Evolutionary conservation across 2,329 filamentous ascomycete genomes (phyloP).

Genomic region (Blastomyces emzantsi): DNA sequence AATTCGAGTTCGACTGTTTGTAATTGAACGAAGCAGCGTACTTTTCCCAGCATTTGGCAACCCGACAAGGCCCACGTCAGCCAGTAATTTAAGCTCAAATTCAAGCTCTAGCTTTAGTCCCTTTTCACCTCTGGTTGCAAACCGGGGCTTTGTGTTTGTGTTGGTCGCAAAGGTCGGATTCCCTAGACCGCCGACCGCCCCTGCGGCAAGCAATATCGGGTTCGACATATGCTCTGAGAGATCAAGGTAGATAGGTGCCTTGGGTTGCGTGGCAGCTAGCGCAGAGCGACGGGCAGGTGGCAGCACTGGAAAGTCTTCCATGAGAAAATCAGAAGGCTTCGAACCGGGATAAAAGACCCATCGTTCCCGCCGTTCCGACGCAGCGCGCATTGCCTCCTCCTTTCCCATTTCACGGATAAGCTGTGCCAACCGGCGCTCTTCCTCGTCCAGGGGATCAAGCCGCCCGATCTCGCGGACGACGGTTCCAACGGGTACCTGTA

Average conservation of each 20-base stretch:
- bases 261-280: slow-evolving; percentile 58
- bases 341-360: slow-evolving; percentile 83
- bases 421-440: slow-evolving; percentile 36
- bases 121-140: slow-evolving; percentile 76
- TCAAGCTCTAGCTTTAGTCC: slow-evolving; percentile 71
- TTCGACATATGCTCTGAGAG: slow-evolving; percentile 67
- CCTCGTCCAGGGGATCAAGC: slow-evolving; percentile 65
- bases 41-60: slow-evolving; percentile 95
- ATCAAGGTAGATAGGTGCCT: slow-evolving; percentile 63
- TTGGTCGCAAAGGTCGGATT: slow-evolving; percentile 88
- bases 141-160: slow-evolving; percentile 66
- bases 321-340: slow-evolving; percentile 58
- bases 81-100: slow-evolving; percentile 87
- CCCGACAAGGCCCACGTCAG: slow-evolving; percentile 89
- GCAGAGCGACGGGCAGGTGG: slow-evolving; percentile 49
- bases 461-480: slow-evolving; percentile 75
- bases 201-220: slow-evolving; percentile 77
- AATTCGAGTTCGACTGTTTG: slow-evolving; percentile 77
- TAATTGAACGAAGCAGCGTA: slow-evolving; percentile 78
- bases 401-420: slow-evolving; percentile 28
- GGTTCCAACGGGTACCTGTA: slow-evolving; percentile 88
- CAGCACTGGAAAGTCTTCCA: slow-evolving; percentile 49
- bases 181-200: slow-evolving; percentile 79
- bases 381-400: slow-evolving; percentile 35
- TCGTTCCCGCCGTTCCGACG: slow-evolving; percentile 51